Conservation (phyloP, 2,329 filamentous ascomycete species). For the Fusarium staphyleae region DNA sequence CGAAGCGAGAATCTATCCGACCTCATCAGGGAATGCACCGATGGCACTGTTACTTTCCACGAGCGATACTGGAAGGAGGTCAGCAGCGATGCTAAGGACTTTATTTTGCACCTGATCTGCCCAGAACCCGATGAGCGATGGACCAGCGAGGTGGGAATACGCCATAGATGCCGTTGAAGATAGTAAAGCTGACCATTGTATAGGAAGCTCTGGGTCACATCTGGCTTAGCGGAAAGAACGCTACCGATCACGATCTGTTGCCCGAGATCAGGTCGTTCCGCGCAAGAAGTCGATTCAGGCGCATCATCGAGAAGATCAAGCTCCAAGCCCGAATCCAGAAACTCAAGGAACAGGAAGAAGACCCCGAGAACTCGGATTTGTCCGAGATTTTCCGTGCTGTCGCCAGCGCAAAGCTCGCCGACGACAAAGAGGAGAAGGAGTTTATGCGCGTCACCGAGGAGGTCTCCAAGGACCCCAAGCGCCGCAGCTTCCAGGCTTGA, state of each 20-base stretch:
- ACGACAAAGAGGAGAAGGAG: constrained; percentile 79
- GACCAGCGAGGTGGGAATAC: constrained; percentile 71
- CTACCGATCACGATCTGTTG: constrained; percentile 94
- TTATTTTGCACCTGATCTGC: constrained; percentile 83
- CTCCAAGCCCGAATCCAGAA: constrained; percentile 94
- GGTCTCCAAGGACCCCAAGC: constrained; percentile 58
- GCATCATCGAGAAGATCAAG: constrained; percentile 95
- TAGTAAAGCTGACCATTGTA: constrained; percentile 29
- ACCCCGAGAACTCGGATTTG: constrained; percentile 73
- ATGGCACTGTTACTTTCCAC: constrained; percentile 87
- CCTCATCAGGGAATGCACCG: constrained; percentile 91
- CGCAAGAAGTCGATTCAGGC: constrained; percentile 86
- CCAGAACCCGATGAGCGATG: constrained; percentile 78
- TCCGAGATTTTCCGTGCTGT: constrained; percentile 81
- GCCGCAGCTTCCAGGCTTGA: constrained; percentile 40
- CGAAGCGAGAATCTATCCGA: constrained; percentile 92
- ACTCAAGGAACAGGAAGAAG: constrained; percentile 92
- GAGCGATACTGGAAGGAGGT: constrained; percentile 99
- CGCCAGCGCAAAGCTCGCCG: constrained; percentile 89
- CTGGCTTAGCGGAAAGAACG: constrained; percentile 91
- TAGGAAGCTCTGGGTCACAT: constrained; percentile 80
- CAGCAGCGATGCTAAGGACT: constrained; percentile 92
- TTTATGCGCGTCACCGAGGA: constrained; percentile 71
- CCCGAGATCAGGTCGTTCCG: constrained; percentile 96
- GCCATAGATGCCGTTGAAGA: constrained; percentile 2